Evolutionary conservation across 2,329 filamentous ascomycete species (phyloP).

Genomic region (Blastomyces silverae): DNA sequence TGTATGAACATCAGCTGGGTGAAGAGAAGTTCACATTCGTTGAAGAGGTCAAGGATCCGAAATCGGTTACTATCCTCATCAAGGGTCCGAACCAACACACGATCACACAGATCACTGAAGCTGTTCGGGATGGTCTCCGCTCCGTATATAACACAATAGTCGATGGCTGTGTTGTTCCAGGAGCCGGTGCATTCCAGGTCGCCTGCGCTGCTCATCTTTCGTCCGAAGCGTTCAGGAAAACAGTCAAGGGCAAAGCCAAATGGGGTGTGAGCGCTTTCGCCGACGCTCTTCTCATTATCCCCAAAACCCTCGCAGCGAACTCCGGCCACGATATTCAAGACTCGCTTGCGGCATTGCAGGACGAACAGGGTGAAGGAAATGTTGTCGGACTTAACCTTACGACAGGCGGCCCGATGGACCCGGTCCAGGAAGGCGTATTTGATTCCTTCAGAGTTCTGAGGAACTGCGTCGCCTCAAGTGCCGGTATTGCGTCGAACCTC

Average conservation of each 20-base stretch:
- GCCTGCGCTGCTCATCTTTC: slow-evolving; percentile 82
- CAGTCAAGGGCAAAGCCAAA: slow-evolving; percentile 96
- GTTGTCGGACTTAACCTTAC: slow-evolving; percentile 78
- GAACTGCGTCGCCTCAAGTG: slow-evolving; percentile 88
- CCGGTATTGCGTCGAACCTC: slow-evolving; percentile 91
- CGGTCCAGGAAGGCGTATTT: slow-evolving; percentile 82
- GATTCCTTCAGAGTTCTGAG: slow-evolving; percentile 93
- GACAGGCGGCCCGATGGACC: slow-evolving; percentile 91
- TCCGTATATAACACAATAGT: slow-evolving; percentile 99
- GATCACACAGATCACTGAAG: slow-evolving; percentile 93
- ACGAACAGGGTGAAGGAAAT: slow-evolving; percentile 77
- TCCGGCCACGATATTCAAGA: slow-evolving; percentile 96
- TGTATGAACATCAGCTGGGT: slow-evolving; percentile 94
- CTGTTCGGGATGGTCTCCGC: slow-evolving; percentile 86
- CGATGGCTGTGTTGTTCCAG: slow-evolving; percentile 91
- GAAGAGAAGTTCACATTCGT: slow-evolving; percentile 99
- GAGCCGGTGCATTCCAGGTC: slow-evolving; percentile 91
- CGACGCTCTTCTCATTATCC: slow-evolving; percentile 88
- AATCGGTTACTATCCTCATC: slow-evolving; percentile 95
- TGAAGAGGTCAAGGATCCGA: slow-evolving; percentile 97
- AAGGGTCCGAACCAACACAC: slow-evolving; percentile 97
- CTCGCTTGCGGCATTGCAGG: slow-evolving; percentile 76
- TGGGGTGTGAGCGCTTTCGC: slow-evolving; percentile 93
- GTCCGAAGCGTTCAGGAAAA: slow-evolving; percentile 78
- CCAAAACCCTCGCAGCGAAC: slow-evolving; percentile 94